These are phyloP conservation scores for Colletotrichum sp. DNA, from an alignment of 2,329 filamentous ascomycete genomes.

Conservation along the genomic window DNA sequence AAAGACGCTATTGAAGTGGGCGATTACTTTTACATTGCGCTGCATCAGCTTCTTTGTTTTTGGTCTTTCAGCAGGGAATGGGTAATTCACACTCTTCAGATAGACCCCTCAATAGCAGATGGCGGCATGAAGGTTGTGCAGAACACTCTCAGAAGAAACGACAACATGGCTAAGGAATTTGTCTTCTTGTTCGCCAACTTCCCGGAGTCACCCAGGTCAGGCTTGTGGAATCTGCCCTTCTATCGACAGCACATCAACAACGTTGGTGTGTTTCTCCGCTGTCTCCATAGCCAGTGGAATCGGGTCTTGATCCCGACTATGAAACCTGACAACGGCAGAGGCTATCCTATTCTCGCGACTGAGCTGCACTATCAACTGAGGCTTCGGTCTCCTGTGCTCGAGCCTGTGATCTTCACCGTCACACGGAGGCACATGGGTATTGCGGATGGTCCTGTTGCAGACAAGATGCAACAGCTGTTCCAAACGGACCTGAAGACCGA, in stretches of 20 bases:
- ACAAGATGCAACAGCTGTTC: slow-evolving; percentile 32
- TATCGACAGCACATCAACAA: slow-evolving; percentile 28
- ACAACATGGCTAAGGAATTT: slow-evolving; percentile 28
- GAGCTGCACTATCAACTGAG: slow-evolving; percentile 56
- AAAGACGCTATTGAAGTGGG: slow-evolving; percentile 56
- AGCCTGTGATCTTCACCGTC: slow-evolving; percentile 58
- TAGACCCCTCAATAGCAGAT: slow-evolving; percentile 27
- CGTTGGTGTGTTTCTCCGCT: slow-evolving; percentile 49
- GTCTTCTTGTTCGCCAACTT: slow-evolving; percentile 42
- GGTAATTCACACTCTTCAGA: slow-evolving; percentile 28
- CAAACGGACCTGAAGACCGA: slow-evolving; percentile 22
- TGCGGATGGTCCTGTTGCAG: slow-evolving; percentile 35
- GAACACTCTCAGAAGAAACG: slow-evolving; percentile 42
- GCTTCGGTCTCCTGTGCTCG: slow-evolving; percentile 56
- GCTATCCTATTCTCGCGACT: slow-evolving; percentile 60
- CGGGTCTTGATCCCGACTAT: slow-evolving; percentile 37
- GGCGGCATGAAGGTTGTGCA: slow-evolving; percentile 38
- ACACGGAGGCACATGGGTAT: slow-evolving; percentile 52
- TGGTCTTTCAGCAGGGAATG: slow-evolving; percentile 49
- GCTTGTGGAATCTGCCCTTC: slow-evolving; percentile 1
- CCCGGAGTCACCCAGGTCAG: slow-evolving; percentile 28
- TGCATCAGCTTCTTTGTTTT: slow-evolving; percentile 70
- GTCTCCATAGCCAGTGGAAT: slow-evolving; percentile 47
- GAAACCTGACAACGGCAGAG: slow-evolving; percentile 27
- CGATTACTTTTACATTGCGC: slow-evolving; percentile 68